Evolutionary conservation across 2,329 filamentous ascomycete species (phyloP), one percentile per base, ranked within the genome.

Genomic region (Fusarium algeriense): DNA sequence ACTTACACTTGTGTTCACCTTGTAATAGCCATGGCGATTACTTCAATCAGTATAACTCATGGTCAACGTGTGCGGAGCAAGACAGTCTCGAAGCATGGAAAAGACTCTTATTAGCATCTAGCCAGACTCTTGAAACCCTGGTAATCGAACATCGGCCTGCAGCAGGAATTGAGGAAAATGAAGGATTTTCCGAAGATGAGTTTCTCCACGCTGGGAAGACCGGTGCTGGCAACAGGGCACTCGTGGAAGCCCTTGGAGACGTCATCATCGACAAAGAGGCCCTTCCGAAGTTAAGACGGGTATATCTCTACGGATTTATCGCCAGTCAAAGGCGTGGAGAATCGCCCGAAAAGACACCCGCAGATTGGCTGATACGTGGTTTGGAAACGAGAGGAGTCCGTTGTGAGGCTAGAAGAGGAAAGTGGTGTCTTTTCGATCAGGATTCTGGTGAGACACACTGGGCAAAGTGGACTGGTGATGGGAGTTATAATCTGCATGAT

Each of bases 141-240:
- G 60, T 73, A 0, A 5, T 74, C 3, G 66, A 74, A 7, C 71
- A 73, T 11, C 55, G 69, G 3, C 62, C 63, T 1, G 69, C 45
- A 2, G 69, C 69, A 0, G 67, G 56, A 30, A 26, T 43, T 4
- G 34, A 60, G 35, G 53, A 69, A 7, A 69, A 65, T 8, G 50
- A 67, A 54, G 55, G 55, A 9, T 64, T 52, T 10, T 50, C 43
- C 3, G 59, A 71, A 37, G 53, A 64, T 11, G 63, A 70, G 12
- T 71, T 70, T 5, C 38, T 70, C 6, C 57, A 56, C 8, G 43
- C 30, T 2, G 50, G 55, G 4, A 41, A 28, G 6, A 37, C 64
- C 2, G 64, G 68, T 5, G 9, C 26, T 1, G 58, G 49, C 5
- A 71, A 63, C 14, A 50, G 28, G 10, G n/a, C 15, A 2, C 34